Evolutionary conservation across 2,329 filamentous ascomycete genomes (phyloP).

Genomic region (Arthrobotrys musiformis): DNA sequence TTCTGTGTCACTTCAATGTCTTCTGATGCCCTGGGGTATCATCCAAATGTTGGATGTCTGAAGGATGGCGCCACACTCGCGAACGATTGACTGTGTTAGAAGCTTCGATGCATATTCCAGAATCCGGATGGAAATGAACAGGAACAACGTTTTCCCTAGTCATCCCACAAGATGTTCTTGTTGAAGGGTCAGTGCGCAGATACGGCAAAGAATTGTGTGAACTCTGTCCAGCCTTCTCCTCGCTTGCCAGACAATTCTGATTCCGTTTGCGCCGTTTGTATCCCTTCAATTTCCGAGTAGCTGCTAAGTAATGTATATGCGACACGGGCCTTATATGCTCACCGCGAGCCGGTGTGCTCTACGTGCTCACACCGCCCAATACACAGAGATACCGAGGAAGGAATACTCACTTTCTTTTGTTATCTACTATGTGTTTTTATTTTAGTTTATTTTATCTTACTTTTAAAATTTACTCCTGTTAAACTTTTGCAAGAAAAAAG

Average conservation of each 20-base stretch:
- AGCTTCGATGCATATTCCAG: constrained; percentile 55
- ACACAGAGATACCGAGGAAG: background rate
- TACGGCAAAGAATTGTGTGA: constrained; percentile 2
- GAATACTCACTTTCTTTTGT: background rate
- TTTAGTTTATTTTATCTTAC: background rate
- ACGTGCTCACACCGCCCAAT: background rate
- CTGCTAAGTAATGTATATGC: constrained; percentile 48
- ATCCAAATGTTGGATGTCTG: constrained; percentile 3
- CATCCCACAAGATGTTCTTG: constrained; percentile 23
- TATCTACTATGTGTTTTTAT: background rate
- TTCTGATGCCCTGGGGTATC: constrained; percentile 31
- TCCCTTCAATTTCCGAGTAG: constrained; percentile 48
- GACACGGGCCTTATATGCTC: constrained; percentile 33
- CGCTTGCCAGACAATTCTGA: constrained; percentile 1
- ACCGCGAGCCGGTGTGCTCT: background rate
- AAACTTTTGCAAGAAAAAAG: no score
- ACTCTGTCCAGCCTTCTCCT: background rate
- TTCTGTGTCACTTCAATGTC: constrained; percentile 33
- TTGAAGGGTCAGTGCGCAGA: constrained; percentile 52
- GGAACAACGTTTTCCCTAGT: constrained; percentile 56
- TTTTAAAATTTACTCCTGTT: background rate
- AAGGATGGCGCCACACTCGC: constrained; percentile 51
- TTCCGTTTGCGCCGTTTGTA: constrained; percentile 10
- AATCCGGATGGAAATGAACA: constrained; percentile 47
- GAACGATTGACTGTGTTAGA: constrained; percentile 22